Base-by-base conservation (phyloP, 1,284 basidiomycete species). In the Sporisorium reilianum region DNA sequence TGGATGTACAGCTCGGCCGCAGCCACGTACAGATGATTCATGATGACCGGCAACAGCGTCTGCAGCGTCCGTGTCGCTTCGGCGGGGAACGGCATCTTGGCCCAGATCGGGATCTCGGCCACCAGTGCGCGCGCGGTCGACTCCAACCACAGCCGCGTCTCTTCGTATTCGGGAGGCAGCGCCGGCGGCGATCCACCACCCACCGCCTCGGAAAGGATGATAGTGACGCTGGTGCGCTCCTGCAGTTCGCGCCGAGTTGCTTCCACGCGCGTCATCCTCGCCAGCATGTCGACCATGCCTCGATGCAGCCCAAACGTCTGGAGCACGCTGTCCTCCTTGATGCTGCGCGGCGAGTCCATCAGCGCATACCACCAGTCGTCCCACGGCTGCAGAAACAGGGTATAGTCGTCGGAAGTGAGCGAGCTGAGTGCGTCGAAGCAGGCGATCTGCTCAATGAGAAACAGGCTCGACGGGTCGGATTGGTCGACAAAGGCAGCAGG, bases 351-450 rank as follows among this genome's bases (percentile, higher is more conserved):
- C 8, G 62, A 58, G 25, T 74, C 71, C 71, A 74, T 74, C 10
- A 74, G 44, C 20, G 64, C 57, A 41, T 68, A 68, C 71, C 71
- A 74, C 71, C 71, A 74, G 20, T 68, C 65, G 22, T 74, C 71
- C 71, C 71, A 74, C 9, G 71, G 71, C 25, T 74, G 71, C 28
- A 74, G 40, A 42, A 74, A 74, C 5, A 74, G 71, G 11, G 71
- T 62, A 28, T 65, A 68, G 28, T 68, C 62, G 46, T 74, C 71
- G 55, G 65, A 68, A 12, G 65, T 74, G 20, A 74, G 53, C 34
- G 71, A 65, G 62, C 65, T 68, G 40, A 74, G 65, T 10, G 71
- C 65, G 25, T 74, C 71, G 18, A 68, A 74, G 42, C 64, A 68
- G 0, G 71, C 71, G 20, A 74, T 68, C 59, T 74, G 71, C 62